phyloP scores from a whole-genome alignment of 2,329 filamentous ascomycete genomes.

The Epichloe baconii region DNA sequence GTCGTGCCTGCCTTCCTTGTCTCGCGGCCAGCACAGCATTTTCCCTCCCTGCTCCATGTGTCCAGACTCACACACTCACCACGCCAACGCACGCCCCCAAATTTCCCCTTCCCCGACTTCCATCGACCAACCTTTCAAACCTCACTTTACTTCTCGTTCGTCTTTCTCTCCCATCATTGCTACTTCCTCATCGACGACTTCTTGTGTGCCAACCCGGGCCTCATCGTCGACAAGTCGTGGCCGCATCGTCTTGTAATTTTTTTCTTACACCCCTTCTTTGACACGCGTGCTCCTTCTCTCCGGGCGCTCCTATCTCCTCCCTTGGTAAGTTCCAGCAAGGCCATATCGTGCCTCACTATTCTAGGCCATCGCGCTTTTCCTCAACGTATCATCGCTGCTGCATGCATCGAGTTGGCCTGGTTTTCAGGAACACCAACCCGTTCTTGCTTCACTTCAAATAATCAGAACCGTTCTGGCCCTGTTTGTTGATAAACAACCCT shows the following conservation, averaged over 20 bases:
- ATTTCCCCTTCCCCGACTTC: slow-evolving; percentile 14
- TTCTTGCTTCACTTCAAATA: not conserved
- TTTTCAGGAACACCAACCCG: not conserved
- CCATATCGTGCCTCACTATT: slow-evolving; percentile 1
- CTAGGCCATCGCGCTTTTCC: not conserved
- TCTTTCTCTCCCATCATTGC: slow-evolving; percentile 21
- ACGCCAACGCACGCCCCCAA: slow-evolving; percentile 8
- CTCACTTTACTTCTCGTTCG: slow-evolving; percentile 12
- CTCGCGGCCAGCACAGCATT: slow-evolving; percentile 18
- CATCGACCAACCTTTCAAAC: slow-evolving; percentile 4
- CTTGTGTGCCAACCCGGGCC: slow-evolving; percentile 6
- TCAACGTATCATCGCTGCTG: not conserved
- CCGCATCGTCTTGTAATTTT: slow-evolving; percentile 14
- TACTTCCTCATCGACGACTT: slow-evolving; percentile 19
- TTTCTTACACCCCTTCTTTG: slow-evolving; percentile 16
- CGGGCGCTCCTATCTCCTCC: slow-evolving; percentile 10
- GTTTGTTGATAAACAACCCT: slow-evolving; percentile 10
- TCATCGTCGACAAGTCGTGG: slow-evolving; percentile 8
- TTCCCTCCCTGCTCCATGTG: slow-evolving; percentile 13
- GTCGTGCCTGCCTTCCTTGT: slow-evolving; percentile 3
- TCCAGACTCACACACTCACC: slow-evolving; percentile 7
- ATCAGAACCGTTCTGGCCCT: not conserved
- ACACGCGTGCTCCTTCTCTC: slow-evolving; percentile 19
- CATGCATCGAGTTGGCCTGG: not conserved
- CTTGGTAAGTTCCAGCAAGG: slow-evolving; percentile 7